These are phyloP conservation scores for Auxenochlorella pyrenoidosa DNA, from an alignment of 139 green algal species.

Conservation along the genomic window DNA sequence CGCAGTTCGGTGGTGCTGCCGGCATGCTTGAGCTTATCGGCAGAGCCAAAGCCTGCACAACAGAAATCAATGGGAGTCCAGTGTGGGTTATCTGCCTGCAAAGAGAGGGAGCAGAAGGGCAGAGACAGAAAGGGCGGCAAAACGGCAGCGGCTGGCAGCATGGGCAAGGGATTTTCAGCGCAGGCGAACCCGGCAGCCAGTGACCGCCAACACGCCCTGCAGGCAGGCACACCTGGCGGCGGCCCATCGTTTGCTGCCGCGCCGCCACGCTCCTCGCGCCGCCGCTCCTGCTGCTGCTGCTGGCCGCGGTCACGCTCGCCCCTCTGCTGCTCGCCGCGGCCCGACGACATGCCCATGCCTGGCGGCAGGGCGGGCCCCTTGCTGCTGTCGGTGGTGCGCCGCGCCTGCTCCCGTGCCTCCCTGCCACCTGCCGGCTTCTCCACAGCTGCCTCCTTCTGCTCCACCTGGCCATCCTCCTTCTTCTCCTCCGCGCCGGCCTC, in stretches of 20 bases:
- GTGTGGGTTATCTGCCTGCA: too few species aligned
- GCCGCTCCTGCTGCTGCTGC: constrained; percentile 2
- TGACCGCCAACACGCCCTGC: too few species aligned
- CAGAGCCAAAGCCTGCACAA: constrained; percentile 28
- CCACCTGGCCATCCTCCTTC: not conserved
- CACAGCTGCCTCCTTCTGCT: not conserved
- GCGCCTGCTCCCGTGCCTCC: constrained; percentile 1
- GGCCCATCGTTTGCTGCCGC: not conserved
- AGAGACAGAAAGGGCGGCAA: not conserved
- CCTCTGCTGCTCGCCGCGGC: not conserved
- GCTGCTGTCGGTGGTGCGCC: constrained; percentile 1
- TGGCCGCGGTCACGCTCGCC: not conserved
- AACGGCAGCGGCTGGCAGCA: too few species aligned
- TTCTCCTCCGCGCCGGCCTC: not conserved
- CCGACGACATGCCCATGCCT: constrained; percentile 4
- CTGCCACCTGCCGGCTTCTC: not conserved
- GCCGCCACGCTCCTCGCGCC: not conserved
- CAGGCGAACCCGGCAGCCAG: too few species aligned
- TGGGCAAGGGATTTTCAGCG: not conserved
- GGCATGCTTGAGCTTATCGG: constrained; percentile 28
- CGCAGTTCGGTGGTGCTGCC: constrained; percentile 34
- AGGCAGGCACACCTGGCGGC: constrained; percentile 12
- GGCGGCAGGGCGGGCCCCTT: constrained; percentile 15
- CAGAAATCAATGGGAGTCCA: not conserved
- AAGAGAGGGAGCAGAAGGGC: not conserved